A percentile compares a stretch with the other conserved stretches of the same genome.
These are phyloP conservation scores for Paxillus rubicundulus DNA, from an alignment of 768 basidiomycete genomes.

Conservation along the genomic window DNA sequence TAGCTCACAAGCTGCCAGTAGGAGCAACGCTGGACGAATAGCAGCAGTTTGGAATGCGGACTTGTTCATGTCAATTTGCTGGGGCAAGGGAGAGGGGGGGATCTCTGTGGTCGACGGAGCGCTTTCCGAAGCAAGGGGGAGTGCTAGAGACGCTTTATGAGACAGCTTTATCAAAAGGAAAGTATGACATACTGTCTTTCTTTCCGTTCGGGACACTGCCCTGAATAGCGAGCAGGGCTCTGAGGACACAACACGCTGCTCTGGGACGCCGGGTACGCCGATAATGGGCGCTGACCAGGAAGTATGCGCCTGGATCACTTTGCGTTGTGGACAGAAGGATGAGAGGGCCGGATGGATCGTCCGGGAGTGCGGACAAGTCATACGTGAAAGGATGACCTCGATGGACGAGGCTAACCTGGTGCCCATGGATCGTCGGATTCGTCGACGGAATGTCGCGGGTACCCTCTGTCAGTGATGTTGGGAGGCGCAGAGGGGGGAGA, in stretches of 20 bases:
- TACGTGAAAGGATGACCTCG: slow-evolving; percentile 29
- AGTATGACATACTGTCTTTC: slow-evolving; percentile 23
- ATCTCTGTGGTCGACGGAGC: slow-evolving; percentile 8
- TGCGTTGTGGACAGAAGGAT: slow-evolving; percentile 25
- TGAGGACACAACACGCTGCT: slow-evolving; percentile 28
- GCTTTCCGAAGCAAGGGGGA: slow-evolving; percentile 6
- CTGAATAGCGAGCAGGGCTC: slow-evolving; percentile 21
- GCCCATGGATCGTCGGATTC: background rate
- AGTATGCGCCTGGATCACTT: slow-evolving; percentile 32
- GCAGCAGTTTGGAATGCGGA: slow-evolving; percentile 14
- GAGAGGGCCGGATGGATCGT: slow-evolving; percentile 29
- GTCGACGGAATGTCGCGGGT: background rate
- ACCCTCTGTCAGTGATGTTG: slow-evolving; percentile 10
- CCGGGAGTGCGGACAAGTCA: slow-evolving; percentile 28
- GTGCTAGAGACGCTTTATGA: slow-evolving; percentile 13
- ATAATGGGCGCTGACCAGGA: slow-evolving; percentile 32
- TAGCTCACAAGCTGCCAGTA: slow-evolving; percentile 33
- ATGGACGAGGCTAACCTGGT: slow-evolving; percentile 24
- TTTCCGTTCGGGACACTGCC: background rate
- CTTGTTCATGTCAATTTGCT: slow-evolving; percentile 4
- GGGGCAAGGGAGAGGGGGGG: slow-evolving; percentile 7
- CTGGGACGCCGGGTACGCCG: slow-evolving; percentile 32
- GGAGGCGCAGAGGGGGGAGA: slow-evolving; percentile 11
- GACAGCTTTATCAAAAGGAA: slow-evolving; percentile 10
- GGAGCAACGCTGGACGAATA: slow-evolving; percentile 28